Evolutionary conservation across 192 early-diverging fungal species (phyloP).

Genomic region (Chytriomyces confervae): DNA sequence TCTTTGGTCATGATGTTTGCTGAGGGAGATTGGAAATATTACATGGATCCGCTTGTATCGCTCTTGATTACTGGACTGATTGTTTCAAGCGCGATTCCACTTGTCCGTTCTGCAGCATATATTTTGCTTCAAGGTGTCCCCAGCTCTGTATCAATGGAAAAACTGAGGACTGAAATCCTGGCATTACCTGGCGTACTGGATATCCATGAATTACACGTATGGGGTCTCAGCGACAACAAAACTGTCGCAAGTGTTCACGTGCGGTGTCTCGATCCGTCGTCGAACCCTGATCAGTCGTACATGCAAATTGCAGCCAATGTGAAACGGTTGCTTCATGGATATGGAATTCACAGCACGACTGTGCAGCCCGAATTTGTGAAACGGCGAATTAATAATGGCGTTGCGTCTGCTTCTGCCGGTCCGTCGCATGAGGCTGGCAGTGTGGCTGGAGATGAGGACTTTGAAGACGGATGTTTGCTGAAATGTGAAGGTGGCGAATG

Average conservation of each 20-base stretch:
- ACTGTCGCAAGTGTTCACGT: constrained; percentile 81
- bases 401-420: not conserved
- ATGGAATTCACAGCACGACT: constrained; percentile 86
- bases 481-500: constrained; percentile 22
- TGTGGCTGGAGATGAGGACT: not conserved
- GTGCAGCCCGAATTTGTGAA: constrained; percentile 88
- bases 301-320: constrained; percentile 74
- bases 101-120: constrained; percentile 71
- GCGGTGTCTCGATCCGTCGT: constrained; percentile 13
- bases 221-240: constrained; percentile 87
- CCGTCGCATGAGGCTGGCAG: not conserved
- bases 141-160: constrained; percentile 63
- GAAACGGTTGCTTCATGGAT: constrained; percentile 75
- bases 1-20: constrained; percentile 76
- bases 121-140: constrained; percentile 88
- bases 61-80: constrained; percentile 69
- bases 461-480: constrained; percentile 17
- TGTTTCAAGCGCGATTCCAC: constrained; percentile 62
- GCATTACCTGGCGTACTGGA: constrained; percentile 70
- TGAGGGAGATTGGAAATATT: constrained; percentile 72
- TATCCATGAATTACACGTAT: constrained; percentile 92
- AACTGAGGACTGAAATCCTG: constrained; percentile 58
- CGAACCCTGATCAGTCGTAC: constrained; percentile 51
- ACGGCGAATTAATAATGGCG: not conserved
- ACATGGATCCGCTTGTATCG: constrained; percentile 85